These are phyloP conservation scores for Isabelozyma pseudorhagii DNA, from an alignment of 805 yeast species.

Conservation along the genomic window DNA sequence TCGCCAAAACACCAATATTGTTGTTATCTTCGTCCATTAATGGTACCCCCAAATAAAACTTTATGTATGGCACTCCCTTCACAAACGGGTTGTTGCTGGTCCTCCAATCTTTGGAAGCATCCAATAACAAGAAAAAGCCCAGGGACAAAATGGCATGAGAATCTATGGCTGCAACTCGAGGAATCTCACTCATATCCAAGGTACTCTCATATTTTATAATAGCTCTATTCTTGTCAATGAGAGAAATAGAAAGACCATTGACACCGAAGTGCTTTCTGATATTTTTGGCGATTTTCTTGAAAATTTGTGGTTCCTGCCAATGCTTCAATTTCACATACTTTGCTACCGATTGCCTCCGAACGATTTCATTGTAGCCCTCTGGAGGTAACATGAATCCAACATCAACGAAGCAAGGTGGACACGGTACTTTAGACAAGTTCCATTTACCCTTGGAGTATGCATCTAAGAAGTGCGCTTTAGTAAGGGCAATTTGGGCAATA, in stretches of 20 bases:
- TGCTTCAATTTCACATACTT: slow-evolving; percentile 37
- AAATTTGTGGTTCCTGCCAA: slow-evolving; percentile 45
- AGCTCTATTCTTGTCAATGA: slow-evolving; percentile 49
- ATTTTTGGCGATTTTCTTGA: slow-evolving; percentile 36
- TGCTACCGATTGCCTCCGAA: slow-evolving; percentile 44
- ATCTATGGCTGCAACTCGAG: slow-evolving; percentile 59
- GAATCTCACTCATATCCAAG: slow-evolving; percentile 47
- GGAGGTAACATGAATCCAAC: slow-evolving; percentile 59
- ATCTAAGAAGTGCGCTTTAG: slow-evolving; percentile 54
- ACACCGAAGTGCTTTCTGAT: slow-evolving; percentile 43
- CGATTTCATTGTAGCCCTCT: slow-evolving; percentile 47
- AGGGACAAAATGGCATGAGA: slow-evolving; percentile 64
- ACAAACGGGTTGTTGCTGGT: slow-evolving; percentile 61
- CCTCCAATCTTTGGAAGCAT: slow-evolving; percentile 72
- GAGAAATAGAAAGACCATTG: slow-evolving; percentile 55
- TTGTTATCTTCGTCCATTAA: slow-evolving; percentile 34
- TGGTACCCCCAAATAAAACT: slow-evolving; percentile 67
- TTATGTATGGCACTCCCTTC: slow-evolving; percentile 54
- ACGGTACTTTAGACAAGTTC: slow-evolving; percentile 51
- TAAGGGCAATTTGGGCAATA: slow-evolving; percentile 22
- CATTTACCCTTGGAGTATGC: slow-evolving; percentile 53
- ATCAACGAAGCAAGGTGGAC: slow-evolving; percentile 51
- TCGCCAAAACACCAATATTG: slow-evolving; percentile 55
- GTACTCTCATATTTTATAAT: slow-evolving; percentile 48
- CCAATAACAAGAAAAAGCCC: slow-evolving; percentile 51